A percentile compares a stretch with the other conserved stretches of the same genome.
Conservation (phyloP, 805 yeast genomes). For the Dipodascus geniculatus region DNA sequence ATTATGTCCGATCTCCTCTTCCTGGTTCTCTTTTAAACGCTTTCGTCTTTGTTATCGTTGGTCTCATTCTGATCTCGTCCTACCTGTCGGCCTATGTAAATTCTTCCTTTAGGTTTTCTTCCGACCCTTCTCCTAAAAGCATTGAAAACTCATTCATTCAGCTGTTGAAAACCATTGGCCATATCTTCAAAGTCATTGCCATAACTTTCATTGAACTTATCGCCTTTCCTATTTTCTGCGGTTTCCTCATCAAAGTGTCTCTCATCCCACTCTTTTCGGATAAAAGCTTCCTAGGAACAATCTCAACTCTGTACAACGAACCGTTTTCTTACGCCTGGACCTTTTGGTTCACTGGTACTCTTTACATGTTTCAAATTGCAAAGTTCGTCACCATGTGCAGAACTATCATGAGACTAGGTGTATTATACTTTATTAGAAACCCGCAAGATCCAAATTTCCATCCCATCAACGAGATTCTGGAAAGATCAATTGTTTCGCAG, state of each 20-base stretch:
- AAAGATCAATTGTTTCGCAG: slow-evolving; percentile 63
- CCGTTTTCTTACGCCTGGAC: slow-evolving; percentile 20
- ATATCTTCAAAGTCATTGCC: slow-evolving; percentile 62
- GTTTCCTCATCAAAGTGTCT: slow-evolving; percentile 61
- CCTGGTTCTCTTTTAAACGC: neutral
- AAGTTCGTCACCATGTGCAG: slow-evolving; percentile 78
- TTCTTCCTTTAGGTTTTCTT: slow-evolving; percentile 8
- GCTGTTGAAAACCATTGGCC: slow-evolving; percentile 17
- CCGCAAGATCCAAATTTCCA: slow-evolving; percentile 90
- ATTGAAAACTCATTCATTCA: slow-evolving; percentile 10
- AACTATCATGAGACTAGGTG: slow-evolving; percentile 73
- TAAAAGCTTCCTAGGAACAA: slow-evolving; percentile 5
- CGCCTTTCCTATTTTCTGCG: slow-evolving; percentile 82
- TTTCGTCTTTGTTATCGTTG: neutral
- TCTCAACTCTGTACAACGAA: slow-evolving; percentile 3
- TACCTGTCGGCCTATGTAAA: slow-evolving; percentile 1
- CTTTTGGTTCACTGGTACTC: slow-evolving; percentile 67
- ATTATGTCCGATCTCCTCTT: neutral
- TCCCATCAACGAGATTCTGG: slow-evolving; percentile 75
- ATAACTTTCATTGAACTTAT: slow-evolving; percentile 70
- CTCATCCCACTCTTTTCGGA: slow-evolving; percentile 41
- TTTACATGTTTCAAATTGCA: slow-evolving; percentile 81
- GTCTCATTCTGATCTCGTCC: neutral
- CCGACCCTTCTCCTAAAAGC: slow-evolving; percentile 2
- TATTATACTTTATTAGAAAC: slow-evolving; percentile 78